phyloP scores from a whole-genome alignment of 2,329 filamentous ascomycete species.

The Helotiales sp. region DNA sequence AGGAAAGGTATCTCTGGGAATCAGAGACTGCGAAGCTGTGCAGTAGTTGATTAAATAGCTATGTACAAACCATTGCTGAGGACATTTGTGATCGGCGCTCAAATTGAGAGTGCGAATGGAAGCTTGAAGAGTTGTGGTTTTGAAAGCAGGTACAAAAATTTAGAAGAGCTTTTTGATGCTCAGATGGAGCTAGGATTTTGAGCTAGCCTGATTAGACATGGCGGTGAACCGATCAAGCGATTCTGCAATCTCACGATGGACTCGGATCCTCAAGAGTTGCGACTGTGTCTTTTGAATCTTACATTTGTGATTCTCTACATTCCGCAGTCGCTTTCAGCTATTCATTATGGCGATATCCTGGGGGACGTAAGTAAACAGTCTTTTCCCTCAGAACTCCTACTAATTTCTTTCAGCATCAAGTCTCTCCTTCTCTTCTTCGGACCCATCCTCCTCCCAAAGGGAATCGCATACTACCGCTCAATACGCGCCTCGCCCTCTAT shows the following conservation, averaged over 20 bases:
- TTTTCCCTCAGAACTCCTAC: constrained; percentile 41
- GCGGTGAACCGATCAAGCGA: neutral
- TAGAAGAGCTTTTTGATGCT: constrained; percentile 10
- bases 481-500: constrained; percentile 50
- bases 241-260: neutral
- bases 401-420: constrained; percentile 46
- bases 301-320: neutral
- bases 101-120: neutral
- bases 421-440: constrained; percentile 61
- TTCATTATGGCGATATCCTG: constrained; percentile 50
- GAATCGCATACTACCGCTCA: constrained; percentile 67
- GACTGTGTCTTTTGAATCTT: constrained; percentile 15
- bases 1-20: neutral
- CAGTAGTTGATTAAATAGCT: neutral
- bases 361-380: constrained; percentile 52
- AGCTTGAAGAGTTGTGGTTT: neutral
- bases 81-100: neutral
- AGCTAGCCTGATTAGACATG: neutral
- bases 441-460: constrained; percentile 72
- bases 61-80: constrained; percentile 11
- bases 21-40: neutral
- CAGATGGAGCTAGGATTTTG: neutral
- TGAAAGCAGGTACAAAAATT: neutral
- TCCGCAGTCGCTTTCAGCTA: neutral
- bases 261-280: neutral